These are phyloP conservation scores for Pleurotus pulmonarius DNA, from an alignment of 768 basidiomycete species.

Conservation along the genomic window DNA sequence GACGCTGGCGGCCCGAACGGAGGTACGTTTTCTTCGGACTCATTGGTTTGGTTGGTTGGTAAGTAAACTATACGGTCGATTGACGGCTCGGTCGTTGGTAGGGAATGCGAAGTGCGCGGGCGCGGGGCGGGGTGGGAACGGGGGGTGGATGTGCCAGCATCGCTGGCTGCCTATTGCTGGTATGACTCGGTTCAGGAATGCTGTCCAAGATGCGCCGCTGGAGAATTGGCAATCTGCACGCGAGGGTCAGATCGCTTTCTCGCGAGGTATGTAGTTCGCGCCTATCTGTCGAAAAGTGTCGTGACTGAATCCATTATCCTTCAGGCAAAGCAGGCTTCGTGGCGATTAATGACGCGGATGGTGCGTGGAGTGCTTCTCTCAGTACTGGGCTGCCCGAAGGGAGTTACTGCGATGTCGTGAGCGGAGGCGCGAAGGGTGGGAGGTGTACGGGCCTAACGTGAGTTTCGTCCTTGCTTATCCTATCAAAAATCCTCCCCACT, in stretches of 20 bases:
- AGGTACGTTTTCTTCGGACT: too few species aligned
- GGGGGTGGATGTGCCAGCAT: slow-evolving; percentile 53
- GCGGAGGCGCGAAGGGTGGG: not conserved
- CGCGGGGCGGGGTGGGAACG: slow-evolving; percentile 36
- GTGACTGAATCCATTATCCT: not conserved
- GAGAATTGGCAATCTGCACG: not conserved
- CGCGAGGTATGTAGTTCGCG: too few species aligned
- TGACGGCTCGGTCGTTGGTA: too few species aligned
- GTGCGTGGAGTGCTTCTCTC: slow-evolving; percentile 40
- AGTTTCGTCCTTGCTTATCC: not conserved
- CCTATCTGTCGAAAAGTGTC: not conserved
- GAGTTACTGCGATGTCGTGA: slow-evolving; percentile 38
- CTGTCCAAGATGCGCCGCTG: slow-evolving; percentile 39
- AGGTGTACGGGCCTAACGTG: not conserved
- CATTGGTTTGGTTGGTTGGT: too few species aligned
- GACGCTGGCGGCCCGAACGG: slow-evolving; percentile 30
- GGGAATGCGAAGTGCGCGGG: slow-evolving; percentile 19
- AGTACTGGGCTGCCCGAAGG: slow-evolving; percentile 40
- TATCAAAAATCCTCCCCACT: too few species aligned
- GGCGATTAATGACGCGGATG: slow-evolving; percentile 25
- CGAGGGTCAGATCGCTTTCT: too few species aligned
- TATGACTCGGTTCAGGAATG: slow-evolving; percentile 63
- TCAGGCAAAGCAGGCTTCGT: slow-evolving; percentile 42
- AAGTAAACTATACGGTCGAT: not conserved
- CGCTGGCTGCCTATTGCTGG: slow-evolving; percentile 38